Percentiles rank a stretch among this genome's conserved stretches.
Evolutionary conservation across 495 filamentous ascomycete species (phyloP).

Genomic region (Tirmania nivea): DNA sequence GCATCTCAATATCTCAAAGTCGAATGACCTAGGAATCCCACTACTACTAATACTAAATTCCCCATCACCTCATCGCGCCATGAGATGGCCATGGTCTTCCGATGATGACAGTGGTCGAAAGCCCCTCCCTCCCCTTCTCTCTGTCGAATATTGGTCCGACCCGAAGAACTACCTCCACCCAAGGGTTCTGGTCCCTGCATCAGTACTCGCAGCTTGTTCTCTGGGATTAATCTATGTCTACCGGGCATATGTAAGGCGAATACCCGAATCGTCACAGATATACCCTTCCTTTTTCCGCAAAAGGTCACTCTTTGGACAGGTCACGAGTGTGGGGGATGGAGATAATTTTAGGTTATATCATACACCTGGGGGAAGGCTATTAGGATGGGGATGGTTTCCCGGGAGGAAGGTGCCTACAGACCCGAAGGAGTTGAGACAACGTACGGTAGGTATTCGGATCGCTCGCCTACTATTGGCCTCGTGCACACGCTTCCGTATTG

Average conservation of each 20-base stretch:
- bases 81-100: background rate
- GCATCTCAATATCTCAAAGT: too few relatives aligned
- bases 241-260: conserved; percentile 54
- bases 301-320: conserved; percentile 55
- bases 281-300: conserved; percentile 42
- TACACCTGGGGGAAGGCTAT: conserved; percentile 65
- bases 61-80: background rate
- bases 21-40: too few relatives aligned
- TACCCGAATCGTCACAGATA: conserved; percentile 53
- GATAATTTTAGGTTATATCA: conserved; percentile 89
- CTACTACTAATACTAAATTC: too few relatives aligned
- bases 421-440: conserved; percentile 44
- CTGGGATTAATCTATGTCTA: conserved; percentile 40
- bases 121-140: background rate
- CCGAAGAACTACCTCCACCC: conserved; percentile 13
- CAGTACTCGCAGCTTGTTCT: conserved; percentile 45
- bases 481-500: too few relatives aligned
- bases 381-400: conserved; percentile 80
- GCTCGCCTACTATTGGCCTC: background rate
- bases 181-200: conserved; percentile 40
- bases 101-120: background rate
- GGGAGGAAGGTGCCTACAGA: conserved; percentile 47
- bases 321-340: conserved; percentile 88
- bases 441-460: conserved; percentile 38
- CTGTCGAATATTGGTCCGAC: background rate